A percentile compares a stretch with the other conserved stretches of the same genome.
phyloP scores from a whole-genome alignment of 305 asterid genomes.

The Plantago coronopus region DNA sequence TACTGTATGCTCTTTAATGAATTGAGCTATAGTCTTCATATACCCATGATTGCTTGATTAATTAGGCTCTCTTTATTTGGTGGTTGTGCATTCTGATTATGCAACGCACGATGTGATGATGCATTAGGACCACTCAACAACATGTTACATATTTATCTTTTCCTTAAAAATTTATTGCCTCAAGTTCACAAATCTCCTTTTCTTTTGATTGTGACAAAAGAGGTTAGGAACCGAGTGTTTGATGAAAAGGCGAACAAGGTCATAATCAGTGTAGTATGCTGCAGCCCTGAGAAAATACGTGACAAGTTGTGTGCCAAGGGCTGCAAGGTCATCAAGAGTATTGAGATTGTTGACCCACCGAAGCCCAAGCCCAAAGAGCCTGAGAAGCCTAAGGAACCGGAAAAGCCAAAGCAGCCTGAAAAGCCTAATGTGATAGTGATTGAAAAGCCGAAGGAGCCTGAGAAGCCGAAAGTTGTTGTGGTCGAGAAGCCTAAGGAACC shows the following conservation, averaged over 20 bases:
- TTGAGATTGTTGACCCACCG: conserved; percentile 45
- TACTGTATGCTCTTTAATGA: too few species aligned
- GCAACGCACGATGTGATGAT: too few species aligned
- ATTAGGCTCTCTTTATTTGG: too few species aligned
- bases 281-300: conserved; percentile 64
- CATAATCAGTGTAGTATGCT: conserved; percentile 57
- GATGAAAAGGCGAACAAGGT: conserved; percentile 64
- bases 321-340: conserved; percentile 45
- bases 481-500: conserved; percentile 24
- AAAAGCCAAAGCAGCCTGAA: conserved; percentile 20
- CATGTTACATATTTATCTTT: too few species aligned
- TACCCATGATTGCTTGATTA: too few species aligned
- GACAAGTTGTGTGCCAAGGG: conserved; percentile 65
- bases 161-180: too few species aligned
- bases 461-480: conserved; percentile 9
- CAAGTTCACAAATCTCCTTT: not conserved
- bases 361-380: conserved; percentile 48
- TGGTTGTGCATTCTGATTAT: too few species aligned
- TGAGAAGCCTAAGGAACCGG: conserved; percentile 21
- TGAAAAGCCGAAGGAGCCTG: conserved; percentile 26
- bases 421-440: conserved; percentile 20
- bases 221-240: conserved; percentile 51
- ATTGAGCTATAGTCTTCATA: too few species aligned
- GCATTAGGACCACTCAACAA: too few species aligned
- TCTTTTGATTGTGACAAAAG: conserved; percentile 34